A percentile compares a stretch with the other conserved stretches of the same genome.
Evolutionary conservation across 2,329 filamentous ascomycete genomes (phyloP).

Genomic region (Rhytidhysteron rufulum): DNA sequence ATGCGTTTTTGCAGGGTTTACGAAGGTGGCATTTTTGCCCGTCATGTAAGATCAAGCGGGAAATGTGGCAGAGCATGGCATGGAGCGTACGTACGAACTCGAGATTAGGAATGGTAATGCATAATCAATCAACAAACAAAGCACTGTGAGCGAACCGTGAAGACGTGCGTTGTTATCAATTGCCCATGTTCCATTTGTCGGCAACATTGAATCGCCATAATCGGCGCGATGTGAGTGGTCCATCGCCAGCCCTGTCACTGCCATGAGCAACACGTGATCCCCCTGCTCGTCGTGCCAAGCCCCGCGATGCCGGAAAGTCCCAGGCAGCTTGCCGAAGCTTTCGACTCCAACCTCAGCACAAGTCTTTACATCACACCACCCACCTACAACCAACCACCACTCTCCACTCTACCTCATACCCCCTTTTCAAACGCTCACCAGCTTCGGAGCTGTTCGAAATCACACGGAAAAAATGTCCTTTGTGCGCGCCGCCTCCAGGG

Average conservation of each 20-base stretch:
- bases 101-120: background rate
- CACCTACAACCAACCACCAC: constrained; percentile 15
- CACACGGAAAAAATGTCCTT: constrained; percentile 36
- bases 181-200: no score
- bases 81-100: background rate
- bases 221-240: no score
- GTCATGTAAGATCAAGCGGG: constrained; percentile 3
- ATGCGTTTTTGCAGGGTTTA: constrained; percentile 12
- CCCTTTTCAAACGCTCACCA: constrained; percentile 13
- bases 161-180: no score
- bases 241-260: no score
- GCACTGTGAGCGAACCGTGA: no score
- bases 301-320: background rate
- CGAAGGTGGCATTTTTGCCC: constrained; percentile 1
- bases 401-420: constrained; percentile 13
- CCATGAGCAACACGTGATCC: no score
- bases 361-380: constrained; percentile 12
- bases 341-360: background rate
- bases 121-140: no score
- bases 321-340: background rate
- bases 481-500: constrained; percentile 33
- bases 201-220: no score
- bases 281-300: no score
- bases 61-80: background rate
- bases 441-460: constrained; percentile 17